Evolutionary conservation across 768 basidiomycete species (phyloP), one percentile per base, ranked within the genome.

Genomic region (Serendipita vermifera): DNA sequence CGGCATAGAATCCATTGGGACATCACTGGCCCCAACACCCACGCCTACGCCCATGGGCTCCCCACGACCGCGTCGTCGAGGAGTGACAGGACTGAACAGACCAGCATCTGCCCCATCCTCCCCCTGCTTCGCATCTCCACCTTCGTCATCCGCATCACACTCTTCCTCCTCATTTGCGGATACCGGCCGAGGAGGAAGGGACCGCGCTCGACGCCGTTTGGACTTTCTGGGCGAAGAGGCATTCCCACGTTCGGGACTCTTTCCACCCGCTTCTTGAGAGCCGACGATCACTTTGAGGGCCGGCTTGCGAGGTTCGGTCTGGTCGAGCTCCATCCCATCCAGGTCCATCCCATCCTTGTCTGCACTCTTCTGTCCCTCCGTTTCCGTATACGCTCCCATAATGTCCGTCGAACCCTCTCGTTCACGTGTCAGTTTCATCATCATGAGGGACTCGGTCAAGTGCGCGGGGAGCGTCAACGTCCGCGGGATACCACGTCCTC

Each of bases 121-220:
- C 7, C 22, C 46, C 9, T 15, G 22, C 20, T 31, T 31, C 11
- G 46, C 15, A 7, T 31, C 46, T 7, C 46, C 46, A 5, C 46
- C 46, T 27, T 51, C 46, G 46, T 51, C 46, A 29, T 51, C 46
- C 17, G 46, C 46, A 29, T 51, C 46, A 31, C 46, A 51, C 7
- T 51, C 46, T 22, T 22, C 46, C 9, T 51, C 46, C 32, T 15
- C 15, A 22, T 51, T n/a, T 11, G 17, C 17, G 39, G 15, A 9
- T 17, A 41, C 15, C 9, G 39, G 39, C n/a, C 22, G 20, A 51
- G 46, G 46, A 4, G 46, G 46, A 5, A 51, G 46, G n/a, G 46
- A 51, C 26, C 46, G 46, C n/a, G 46, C 46, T 22, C 46, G 20
- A 22, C 29, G 20, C 7, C 46, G 20, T n/a, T n/a, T n/a, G n/a